A percentile compares a stretch with the other conserved stretches of the same genome.
These are phyloP conservation scores for Lunasporangiospora selenospora DNA, from an alignment of 192 early-diverging fungal genomes.

Conservation along the genomic window DNA sequence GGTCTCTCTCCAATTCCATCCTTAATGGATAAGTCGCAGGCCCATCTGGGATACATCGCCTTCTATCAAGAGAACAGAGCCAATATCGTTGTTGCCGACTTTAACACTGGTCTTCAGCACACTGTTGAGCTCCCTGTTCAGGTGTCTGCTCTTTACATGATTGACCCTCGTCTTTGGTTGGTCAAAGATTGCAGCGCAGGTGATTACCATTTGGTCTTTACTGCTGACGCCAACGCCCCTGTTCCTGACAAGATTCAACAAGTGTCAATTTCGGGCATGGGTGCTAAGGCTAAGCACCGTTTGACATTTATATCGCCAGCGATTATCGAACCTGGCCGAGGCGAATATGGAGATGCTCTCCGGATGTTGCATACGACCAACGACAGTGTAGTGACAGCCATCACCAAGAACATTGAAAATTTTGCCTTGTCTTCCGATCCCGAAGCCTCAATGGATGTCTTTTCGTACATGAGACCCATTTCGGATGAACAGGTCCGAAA, in stretches of 20 bases:
- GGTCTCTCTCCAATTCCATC: conserved; percentile 25
- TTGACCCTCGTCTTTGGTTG: conserved; percentile 56
- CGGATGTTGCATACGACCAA: conserved; percentile 47
- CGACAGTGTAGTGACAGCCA: conserved; percentile 37
- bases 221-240: conserved; percentile 18
- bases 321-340: conserved; percentile 20
- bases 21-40: conserved; percentile 44
- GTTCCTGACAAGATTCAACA: conserved; percentile 28
- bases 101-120: conserved; percentile 58
- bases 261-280: conserved; percentile 29
- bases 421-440: conserved; percentile 13
- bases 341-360: conserved; percentile 13
- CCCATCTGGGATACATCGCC: conserved; percentile 41
- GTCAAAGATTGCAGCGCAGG: conserved; percentile 50
- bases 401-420: conserved; percentile 41
- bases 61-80: conserved; percentile 63
- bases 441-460: conserved; percentile 44
- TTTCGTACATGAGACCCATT: conserved; percentile 52
- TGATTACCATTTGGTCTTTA: conserved; percentile 45
- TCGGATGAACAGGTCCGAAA: conserved; percentile 43
- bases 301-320: conserved; percentile 35
- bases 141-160: conserved; percentile 47
- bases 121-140: conserved; percentile 57
- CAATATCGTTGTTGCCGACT: conserved; percentile 58
- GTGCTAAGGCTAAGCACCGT: conserved; percentile 47